Base-by-base conservation (phyloP, 1,284 basidiomycete genomes). In the Cystobasidiaceae sp. region DNA sequence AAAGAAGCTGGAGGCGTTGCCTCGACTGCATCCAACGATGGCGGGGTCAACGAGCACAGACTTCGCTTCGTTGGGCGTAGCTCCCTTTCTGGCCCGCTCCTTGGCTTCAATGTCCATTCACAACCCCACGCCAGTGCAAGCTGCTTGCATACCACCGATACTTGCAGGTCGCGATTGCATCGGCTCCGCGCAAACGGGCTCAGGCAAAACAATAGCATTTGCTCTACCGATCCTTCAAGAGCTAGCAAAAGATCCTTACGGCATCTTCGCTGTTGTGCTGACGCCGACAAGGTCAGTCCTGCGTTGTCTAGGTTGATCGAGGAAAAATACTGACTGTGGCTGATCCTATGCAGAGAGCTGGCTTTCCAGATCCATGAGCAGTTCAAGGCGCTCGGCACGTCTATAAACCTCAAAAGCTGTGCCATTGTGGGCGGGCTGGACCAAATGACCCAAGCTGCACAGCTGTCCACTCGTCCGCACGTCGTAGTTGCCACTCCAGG, bases 361-460 rank as follows among this genome's bases (percentile, higher is more conserved):
- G 96, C 93, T 0, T 97, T 97, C 75, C 94, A 98, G 77, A 90
- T 98, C 64, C 84, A 91, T 0, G 93, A 97, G 72, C 94, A 98
- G 76, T 97, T 98, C 75, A 85, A 88, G 1, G 93, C 93, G 0
- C 82, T 98, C 0, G 96, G 94, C 23, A 82, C 84, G 27, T 82
- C 90, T 2, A 77, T 94, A 55, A 90, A 86, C 71, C 78, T 92
- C 54, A 85, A 85, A 25, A 96, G 92, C 19, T 84, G 88, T 7
- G 90, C 97, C 2, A 82, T 98, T 21, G 91, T 98, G 2, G 96
- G 96, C 9, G 96, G 96, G 3, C 93, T 98, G 90, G 96, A 99
- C 74, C 96, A 97, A 88, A 92, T 97, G 81, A 78, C 85, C 6
- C 96, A 99, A 76, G 90, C 94, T 0, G 81, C 90, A 33, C 91